Percentiles rank a stretch among this genome's conserved stretches.
Conservation (phyloP, 192 early-diverging fungal species). For the Radiomyces spectabilis region DNA sequence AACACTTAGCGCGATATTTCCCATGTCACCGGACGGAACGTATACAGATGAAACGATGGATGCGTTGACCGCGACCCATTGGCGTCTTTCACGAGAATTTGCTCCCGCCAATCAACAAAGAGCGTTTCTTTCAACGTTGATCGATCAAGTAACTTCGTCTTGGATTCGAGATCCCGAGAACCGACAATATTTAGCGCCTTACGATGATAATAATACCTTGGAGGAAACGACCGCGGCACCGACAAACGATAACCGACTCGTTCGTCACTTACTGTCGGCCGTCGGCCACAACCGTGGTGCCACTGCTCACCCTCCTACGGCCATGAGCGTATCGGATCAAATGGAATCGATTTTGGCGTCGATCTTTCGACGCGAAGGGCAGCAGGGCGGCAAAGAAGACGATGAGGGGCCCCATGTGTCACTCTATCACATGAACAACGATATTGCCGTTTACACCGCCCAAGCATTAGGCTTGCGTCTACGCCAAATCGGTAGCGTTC, state of each 20-base stretch:
- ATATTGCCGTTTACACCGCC: constrained; percentile 24
- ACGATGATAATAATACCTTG: constrained; percentile 10
- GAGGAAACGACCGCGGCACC: constrained; percentile 1
- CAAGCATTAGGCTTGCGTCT: constrained; percentile 34
- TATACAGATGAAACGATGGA: constrained; percentile 44
- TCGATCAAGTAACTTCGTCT: constrained; percentile 36
- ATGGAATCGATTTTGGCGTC: constrained; percentile 36
- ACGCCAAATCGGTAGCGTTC: constrained; percentile 32
- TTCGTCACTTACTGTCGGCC: constrained; percentile 8
- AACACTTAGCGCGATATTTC: constrained; percentile 37
- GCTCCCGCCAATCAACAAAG: constrained; percentile 29
- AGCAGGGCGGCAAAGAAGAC: not conserved
- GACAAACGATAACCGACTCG: constrained; percentile 4
- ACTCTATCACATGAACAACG: not conserved
- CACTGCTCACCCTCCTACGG: not conserved
- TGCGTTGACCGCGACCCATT: constrained; percentile 36
- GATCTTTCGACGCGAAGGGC: constrained; percentile 25
- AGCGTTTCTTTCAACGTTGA: constrained; percentile 30
- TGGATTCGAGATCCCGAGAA: constrained; percentile 37
- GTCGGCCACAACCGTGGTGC: constrained; percentile 1
- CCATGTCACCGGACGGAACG: constrained; percentile 20
- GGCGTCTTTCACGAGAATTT: constrained; percentile 35
- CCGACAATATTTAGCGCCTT: constrained; percentile 12
- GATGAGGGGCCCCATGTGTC: not conserved
- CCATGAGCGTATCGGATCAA: constrained; percentile 24